These are phyloP conservation scores for Actinidia polygama DNA, from an alignment of 179 eudicot species.

Conservation along the genomic window DNA sequence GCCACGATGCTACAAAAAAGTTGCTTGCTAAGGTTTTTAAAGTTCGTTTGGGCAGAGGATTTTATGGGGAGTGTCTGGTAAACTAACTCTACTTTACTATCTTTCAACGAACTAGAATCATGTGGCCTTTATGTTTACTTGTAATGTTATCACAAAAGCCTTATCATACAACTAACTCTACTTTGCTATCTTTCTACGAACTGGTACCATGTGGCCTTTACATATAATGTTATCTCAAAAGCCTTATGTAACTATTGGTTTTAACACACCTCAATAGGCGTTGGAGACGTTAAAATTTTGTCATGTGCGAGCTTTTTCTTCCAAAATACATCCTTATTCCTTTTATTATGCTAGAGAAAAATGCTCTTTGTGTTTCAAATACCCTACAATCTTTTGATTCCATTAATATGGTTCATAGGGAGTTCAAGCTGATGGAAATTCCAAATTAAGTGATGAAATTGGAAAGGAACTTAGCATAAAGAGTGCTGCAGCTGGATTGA, in stretches of 20 bases:
- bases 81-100: neutral
- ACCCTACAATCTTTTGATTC: constrained; percentile 9
- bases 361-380: neutral
- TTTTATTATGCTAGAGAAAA: neutral
- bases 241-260: neutral
- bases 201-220: neutral
- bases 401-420: constrained; percentile 48
- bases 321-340: neutral
- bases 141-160: too few species aligned
- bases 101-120: constrained; percentile 17
- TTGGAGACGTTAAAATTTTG: neutral
- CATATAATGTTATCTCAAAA: too few species aligned
- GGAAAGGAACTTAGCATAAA: constrained; percentile 78
- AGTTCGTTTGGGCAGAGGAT: constrained; percentile 80
- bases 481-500: constrained; percentile 87
- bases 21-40: constrained; percentile 62
- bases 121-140: too few species aligned
- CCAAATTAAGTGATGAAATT: constrained; percentile 69
- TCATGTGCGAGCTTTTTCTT: neutral
- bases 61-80: constrained; percentile 96
- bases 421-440: constrained; percentile 75
- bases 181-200: too few species aligned
- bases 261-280: neutral
- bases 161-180: too few species aligned
- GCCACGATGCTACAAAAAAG: constrained; percentile 51